phyloP scores from a whole-genome alignment of 495 filamentous ascomycete genomes.

The Usnea hakonensis region DNA sequence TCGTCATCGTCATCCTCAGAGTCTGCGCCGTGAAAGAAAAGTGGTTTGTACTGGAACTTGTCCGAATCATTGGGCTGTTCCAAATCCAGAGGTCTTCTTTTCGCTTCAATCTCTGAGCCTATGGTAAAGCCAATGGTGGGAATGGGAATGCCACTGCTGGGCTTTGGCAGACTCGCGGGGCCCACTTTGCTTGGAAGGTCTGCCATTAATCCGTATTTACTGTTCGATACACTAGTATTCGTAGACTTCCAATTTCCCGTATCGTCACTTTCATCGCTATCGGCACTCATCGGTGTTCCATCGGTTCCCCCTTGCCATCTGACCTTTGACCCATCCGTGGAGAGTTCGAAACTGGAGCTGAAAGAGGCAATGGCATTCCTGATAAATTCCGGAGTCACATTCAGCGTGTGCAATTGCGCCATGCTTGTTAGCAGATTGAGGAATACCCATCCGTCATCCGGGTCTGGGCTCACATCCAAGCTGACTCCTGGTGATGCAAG shows the following conservation, averaged over 20 bases:
- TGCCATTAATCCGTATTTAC: constrained; percentile 12
- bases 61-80: constrained; percentile 1
- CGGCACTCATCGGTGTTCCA: constrained; percentile 51
- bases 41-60: constrained; percentile 55
- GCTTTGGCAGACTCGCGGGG: neutral
- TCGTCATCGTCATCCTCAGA: constrained; percentile 35
- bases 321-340: constrained; percentile 62
- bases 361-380: constrained; percentile 55
- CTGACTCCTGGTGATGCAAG: constrained; percentile 40
- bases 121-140: neutral
- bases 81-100: constrained; percentile 14
- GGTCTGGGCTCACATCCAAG: constrained; percentile 17
- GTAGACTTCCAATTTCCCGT: constrained; percentile 15
- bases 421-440: constrained; percentile 74
- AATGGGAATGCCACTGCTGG: neutral
- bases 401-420: constrained; percentile 53
- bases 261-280: constrained; percentile 39
- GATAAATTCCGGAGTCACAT: constrained; percentile 63
- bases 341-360: constrained; percentile 64
- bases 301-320: constrained; percentile 63
- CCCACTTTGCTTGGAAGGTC: neutral
- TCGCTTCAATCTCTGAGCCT: constrained; percentile 9
- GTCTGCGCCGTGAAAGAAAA: constrained; percentile 44
- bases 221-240: constrained; percentile 2
- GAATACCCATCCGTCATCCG: constrained; percentile 63